Evolutionary conservation across 768 basidiomycete species (phyloP).

Genomic region (Tephrocybe sp.): DNA sequence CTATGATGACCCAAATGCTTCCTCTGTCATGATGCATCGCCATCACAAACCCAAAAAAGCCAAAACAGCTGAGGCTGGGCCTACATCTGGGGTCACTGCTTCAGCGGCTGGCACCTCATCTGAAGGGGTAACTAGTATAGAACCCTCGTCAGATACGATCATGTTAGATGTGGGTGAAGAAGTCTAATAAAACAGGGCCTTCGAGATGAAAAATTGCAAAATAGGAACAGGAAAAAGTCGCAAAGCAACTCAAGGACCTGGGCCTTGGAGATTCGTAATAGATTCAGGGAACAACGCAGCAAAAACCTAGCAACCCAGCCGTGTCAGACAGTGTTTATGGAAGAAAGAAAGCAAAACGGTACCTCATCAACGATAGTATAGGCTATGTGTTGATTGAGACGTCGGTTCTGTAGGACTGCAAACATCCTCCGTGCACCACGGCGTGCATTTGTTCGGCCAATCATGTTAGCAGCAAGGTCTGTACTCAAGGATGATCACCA

Average conservation of each 20-base stretch:
- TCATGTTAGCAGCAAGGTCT: slow-evolving; percentile 98
- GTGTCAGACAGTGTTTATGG: neutral
- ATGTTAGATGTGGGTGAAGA: slow-evolving; percentile 12
- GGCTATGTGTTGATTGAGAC: slow-evolving; percentile 92
- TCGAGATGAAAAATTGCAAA: slow-evolving; percentile 24
- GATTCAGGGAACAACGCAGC: slow-evolving; percentile 31
- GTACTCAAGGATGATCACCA: slow-evolving; percentile 4
- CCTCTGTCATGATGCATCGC: slow-evolving; percentile 49
- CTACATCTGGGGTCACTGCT: neutral
- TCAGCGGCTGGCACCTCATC: slow-evolving; percentile 1
- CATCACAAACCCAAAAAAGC: slow-evolving; percentile 39
- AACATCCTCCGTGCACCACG: slow-evolving; percentile 92
- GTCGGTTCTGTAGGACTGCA: slow-evolving; percentile 88
- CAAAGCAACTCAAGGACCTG: neutral
- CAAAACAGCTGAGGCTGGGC: slow-evolving; percentile 14
- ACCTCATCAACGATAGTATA: slow-evolving; percentile 93
- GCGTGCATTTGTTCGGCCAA: slow-evolving; percentile 93
- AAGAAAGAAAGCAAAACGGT: slow-evolving; percentile 14
- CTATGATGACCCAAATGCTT: slow-evolving; percentile 66
- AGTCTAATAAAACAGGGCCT: slow-evolving; percentile 10
- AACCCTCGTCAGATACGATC: slow-evolving; percentile 10
- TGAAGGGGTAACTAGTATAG: slow-evolving; percentile 4
- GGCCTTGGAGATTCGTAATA: neutral
- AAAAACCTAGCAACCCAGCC: slow-evolving; percentile 24
- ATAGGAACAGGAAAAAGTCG: neutral